A percentile compares a stretch with the other conserved stretches of the same genome.
Conservation (phyloP, 2,329 filamentous ascomycete species). For the Stagonosporopsis chrysanthemi region DNA sequence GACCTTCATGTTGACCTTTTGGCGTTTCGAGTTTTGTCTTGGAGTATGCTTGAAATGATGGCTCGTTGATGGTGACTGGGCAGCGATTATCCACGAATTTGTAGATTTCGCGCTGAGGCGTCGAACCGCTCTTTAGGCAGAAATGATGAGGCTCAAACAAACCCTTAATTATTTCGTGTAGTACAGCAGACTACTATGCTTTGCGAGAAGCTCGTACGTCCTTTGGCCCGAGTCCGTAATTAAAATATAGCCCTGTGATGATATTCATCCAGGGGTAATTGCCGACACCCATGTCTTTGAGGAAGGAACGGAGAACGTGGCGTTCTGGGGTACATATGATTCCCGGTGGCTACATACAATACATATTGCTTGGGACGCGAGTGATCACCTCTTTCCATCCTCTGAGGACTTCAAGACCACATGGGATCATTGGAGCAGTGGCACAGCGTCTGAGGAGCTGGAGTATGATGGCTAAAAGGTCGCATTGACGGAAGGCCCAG, state of each 20-base stretch:
- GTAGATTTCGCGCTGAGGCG: constrained; percentile 2
- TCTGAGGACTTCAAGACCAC: neutral
- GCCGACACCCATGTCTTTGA: constrained; percentile 28
- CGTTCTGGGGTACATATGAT: constrained; percentile 44
- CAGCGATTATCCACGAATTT: constrained; percentile 30
- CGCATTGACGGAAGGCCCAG: constrained; percentile 13
- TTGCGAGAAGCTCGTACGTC: constrained; percentile 27
- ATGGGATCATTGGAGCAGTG: constrained; percentile 19
- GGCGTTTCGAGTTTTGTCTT: constrained; percentile 10
- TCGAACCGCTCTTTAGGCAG: constrained; percentile 42
- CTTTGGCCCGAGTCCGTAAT: constrained; percentile 47
- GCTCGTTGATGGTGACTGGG: constrained; percentile 22
- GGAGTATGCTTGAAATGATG: constrained; percentile 16
- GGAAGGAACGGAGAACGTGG: constrained; percentile 33
- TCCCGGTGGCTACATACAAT: constrained; percentile 29
- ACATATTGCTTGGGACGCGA: constrained; percentile 24
- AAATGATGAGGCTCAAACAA: constrained; percentile 31
- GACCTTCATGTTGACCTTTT: constrained; percentile 41
- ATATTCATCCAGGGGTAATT: constrained; percentile 35
- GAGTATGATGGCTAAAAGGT: constrained; percentile 34
- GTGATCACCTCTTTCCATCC: neutral
- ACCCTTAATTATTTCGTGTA: constrained; percentile 35
- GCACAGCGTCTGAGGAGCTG: constrained; percentile 19
- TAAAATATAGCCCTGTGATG: constrained; percentile 38
- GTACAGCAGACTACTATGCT: constrained; percentile 27